Evolutionary conservation across 1,284 basidiomycete species (phyloP).

Genomic region (Trametes sp.): DNA sequence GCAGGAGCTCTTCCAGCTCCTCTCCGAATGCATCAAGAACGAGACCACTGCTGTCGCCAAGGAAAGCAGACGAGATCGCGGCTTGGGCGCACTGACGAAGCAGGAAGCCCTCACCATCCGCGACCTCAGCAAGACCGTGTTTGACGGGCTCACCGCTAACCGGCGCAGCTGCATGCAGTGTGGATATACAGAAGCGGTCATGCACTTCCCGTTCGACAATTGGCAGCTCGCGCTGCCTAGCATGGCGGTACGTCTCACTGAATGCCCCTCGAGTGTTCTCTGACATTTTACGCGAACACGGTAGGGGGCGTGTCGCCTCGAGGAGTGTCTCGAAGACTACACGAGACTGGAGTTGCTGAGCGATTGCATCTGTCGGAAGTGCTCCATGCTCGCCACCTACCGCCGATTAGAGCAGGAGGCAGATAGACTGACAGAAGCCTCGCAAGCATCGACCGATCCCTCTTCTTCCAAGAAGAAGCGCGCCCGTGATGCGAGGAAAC

Average conservation of each 20-base stretch:
- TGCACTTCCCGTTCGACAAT: slow-evolving; percentile 87
- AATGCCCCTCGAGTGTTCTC: slow-evolving; percentile 16
- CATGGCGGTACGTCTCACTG: slow-evolving; percentile 49
- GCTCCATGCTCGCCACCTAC: slow-evolving; percentile 78
- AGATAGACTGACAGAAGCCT: slow-evolving; percentile 57
- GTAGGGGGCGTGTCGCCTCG: slow-evolving; percentile 65
- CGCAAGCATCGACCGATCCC: slow-evolving; percentile 50
- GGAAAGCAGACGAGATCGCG: slow-evolving; percentile 71
- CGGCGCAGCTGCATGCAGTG: slow-evolving; percentile 82
- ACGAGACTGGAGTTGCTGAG: slow-evolving; percentile 82
- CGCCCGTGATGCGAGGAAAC: slow-evolving; percentile 70
- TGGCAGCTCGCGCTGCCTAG: slow-evolving; percentile 82
- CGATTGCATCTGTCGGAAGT: slow-evolving; percentile 87
- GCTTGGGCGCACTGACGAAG: slow-evolving; percentile 60
- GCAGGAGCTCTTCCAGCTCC: slow-evolving; percentile 92
- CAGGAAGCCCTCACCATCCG: slow-evolving; percentile 42
- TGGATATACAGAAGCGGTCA: slow-evolving; percentile 88
- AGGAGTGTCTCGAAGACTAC: slow-evolving; percentile 82
- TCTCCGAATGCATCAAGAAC: slow-evolving; percentile 87
- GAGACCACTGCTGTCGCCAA: slow-evolving; percentile 73
- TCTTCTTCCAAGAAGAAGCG: slow-evolving; percentile 75
- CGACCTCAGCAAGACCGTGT: slow-evolving; percentile 70
- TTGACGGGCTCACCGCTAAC: slow-evolving; percentile 86
- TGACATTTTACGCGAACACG: slow-evolving; percentile 7
- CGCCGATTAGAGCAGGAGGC: slow-evolving; percentile 65